Base-by-base conservation (phyloP, 2,329 filamentous ascomycete species). In the Thelonectria rubi region DNA sequence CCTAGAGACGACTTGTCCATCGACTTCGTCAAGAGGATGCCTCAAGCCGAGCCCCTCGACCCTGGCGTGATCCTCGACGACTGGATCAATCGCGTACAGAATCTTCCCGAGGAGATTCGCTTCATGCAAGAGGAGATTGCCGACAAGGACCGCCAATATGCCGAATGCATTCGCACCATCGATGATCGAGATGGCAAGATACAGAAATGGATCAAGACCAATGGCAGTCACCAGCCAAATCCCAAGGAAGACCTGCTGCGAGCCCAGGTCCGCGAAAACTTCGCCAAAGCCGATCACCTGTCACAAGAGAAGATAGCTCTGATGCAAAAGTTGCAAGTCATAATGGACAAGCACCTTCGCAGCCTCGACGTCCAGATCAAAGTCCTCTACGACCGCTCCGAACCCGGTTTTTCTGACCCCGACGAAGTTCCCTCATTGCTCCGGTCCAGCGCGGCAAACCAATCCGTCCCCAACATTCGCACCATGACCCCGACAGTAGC, bases 41-140 rank as follows among this genome's bases (percentile, higher is more conserved):
- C 86, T 73, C 83, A 81, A 73, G 79, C 80, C 73, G 87, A 89
- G 74, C 80, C 84, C 63, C 82, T 87, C 75, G 87, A 90, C 70
- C 85, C 86, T 60, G 84, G 89, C 58, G 82, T 90, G 66, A 88
- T 93, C 72, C 86, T 94, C 69, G 91, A 94, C 75, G 90, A 93
- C 76, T 94, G 91, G 82, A 87, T 90, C 74, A 87, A 89, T 74
- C 84, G 81, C 78, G 90, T 91, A 18, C 88, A 91, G 70, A 95
- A 95, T 72, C 83, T 94, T 26, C 91, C 91, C 64, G 90, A 92
- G 65, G 92, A 95, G 78, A 88, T 95, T 62, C 88, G 89, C 18
- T 93, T 94, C 79, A 84, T 94, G 64, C 90, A 94, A 72, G 91
- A 94, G 73, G 92, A 95, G 78, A 91, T 94, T 65, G 83, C 88